These are phyloP conservation scores for Ceratocystis cubensis DNA, from an alignment of 2,329 filamentous ascomycete species.

Conservation along the genomic window DNA sequence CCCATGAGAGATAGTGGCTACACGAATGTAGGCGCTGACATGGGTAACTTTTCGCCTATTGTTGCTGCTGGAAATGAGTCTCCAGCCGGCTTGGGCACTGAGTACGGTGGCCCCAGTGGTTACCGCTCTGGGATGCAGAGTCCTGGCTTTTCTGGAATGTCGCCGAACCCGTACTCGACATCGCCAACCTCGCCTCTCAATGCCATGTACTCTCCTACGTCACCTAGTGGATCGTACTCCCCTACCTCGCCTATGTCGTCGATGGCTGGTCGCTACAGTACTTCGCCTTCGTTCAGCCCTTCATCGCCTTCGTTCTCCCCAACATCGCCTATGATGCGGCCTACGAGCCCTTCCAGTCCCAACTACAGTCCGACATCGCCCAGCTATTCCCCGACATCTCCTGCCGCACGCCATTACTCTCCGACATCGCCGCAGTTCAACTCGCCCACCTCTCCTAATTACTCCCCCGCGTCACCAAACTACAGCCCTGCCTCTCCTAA, in stretches of 20 bases:
- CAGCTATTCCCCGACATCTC: conserved; percentile 51
- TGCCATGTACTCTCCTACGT: conserved; percentile 60
- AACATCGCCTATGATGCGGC: conserved; percentile 46
- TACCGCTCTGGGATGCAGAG: conserved; percentile 43
- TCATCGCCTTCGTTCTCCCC: conserved; percentile 52
- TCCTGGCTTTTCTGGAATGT: conserved; percentile 43
- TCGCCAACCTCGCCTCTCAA: conserved; percentile 50
- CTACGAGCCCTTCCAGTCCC: conserved; percentile 43
- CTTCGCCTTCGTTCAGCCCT: conserved; percentile 51
- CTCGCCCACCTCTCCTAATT: conserved; percentile 62
- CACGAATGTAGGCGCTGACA: conserved; percentile 47
- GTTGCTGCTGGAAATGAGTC: conserved; percentile 60
- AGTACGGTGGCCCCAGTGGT: conserved; percentile 43
- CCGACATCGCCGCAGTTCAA: conserved; percentile 66
- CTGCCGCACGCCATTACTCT: conserved; percentile 46
- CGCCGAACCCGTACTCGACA: conserved; percentile 64
- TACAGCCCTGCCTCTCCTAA: conserved; percentile 59
- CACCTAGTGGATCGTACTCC: conserved; percentile 60
- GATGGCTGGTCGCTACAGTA: conserved; percentile 39
- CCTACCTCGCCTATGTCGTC: conserved; percentile 60
- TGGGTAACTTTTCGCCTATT: conserved; percentile 64
- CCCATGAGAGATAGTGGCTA: conserved; percentile 63
- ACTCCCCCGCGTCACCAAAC: conserved; percentile 57
- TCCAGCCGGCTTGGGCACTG: conserved; percentile 51
- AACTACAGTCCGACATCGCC: conserved; percentile 55